These are phyloP conservation scores for Westerdykella ornata DNA, from an alignment of 2,329 filamentous ascomycete genomes.

Conservation along the genomic window DNA sequence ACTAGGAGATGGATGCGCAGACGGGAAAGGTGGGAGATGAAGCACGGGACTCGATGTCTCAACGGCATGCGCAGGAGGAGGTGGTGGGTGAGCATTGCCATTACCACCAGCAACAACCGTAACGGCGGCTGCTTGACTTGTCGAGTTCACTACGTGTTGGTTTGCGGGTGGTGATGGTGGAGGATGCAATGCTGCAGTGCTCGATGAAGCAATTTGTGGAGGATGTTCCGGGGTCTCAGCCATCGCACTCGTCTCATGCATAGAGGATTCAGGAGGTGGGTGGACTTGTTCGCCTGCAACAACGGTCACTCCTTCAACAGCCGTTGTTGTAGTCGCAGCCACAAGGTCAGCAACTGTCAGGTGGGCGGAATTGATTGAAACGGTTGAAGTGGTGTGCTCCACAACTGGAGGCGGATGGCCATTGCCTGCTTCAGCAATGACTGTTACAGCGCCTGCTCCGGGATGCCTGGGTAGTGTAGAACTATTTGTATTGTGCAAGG, in stretches of 20 bases:
- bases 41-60: neutral
- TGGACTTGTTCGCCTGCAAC: constrained; percentile 16
- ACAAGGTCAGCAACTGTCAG: constrained; percentile 17
- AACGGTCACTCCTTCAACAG: constrained; percentile 17
- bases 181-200: no score
- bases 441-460: constrained; percentile 6
- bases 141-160: no score
- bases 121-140: no score
- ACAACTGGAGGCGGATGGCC: constrained; percentile 2
- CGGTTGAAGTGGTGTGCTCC: constrained; percentile 6
- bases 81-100: no score
- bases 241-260: neutral
- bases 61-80: no score
- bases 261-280: no score
- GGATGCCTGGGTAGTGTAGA: no score
- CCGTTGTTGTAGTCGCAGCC: constrained; percentile 15
- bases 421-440: constrained; percentile 13
- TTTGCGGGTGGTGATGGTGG: no score
- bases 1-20: neutral
- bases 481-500: no score
- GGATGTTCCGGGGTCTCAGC: neutral
- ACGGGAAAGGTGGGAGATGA: neutral
- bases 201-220: no score
- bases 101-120: no score
- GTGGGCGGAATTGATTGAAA: constrained; percentile 16